phyloP scores from a whole-genome alignment of 768 basidiomycete species.

The Russula brevipes region DNA sequence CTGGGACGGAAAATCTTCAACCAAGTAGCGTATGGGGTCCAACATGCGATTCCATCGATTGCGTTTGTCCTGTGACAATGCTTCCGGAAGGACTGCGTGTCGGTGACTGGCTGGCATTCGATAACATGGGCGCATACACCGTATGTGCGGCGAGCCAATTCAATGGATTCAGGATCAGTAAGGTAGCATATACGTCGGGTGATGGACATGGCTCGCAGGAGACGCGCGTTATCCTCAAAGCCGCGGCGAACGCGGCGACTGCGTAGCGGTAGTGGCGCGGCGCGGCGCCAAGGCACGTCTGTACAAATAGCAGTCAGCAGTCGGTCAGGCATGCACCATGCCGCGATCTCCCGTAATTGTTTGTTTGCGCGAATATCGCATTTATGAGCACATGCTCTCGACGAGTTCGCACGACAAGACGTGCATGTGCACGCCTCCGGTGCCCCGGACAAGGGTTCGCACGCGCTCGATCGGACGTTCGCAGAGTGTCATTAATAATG shows the following conservation, averaged over 20 bases:
- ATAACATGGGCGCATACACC: conserved; percentile 99
- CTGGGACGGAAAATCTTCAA: conserved; percentile 40
- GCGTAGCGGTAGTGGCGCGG: conserved; percentile 13
- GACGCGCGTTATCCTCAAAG: conserved; percentile 47
- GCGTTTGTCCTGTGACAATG: conserved; percentile 61
- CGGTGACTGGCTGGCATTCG: conserved; percentile 98
- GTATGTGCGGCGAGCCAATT: conserved; percentile 94
- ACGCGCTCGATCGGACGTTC: conserved; percentile 20
- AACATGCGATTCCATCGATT: conserved; percentile 97
- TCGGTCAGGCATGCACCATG: conserved; percentile 1
- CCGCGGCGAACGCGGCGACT: conserved; percentile 37
- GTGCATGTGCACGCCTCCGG: conserved; percentile 6
- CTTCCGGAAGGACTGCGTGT: conserved; percentile 71
- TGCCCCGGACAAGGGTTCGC: conserved; percentile 9
- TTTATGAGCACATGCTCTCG: conserved; percentile 19
- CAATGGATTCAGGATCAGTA: conserved; percentile 83
- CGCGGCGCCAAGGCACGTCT: conserved; percentile 7
- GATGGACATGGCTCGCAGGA: conserved; percentile 44
- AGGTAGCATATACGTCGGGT: conserved; percentile 74
- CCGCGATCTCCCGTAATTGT: conserved; percentile 22
- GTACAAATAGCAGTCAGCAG: conserved; percentile 3
- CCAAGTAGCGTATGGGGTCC: conserved; percentile 91
- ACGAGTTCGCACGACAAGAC: conserved; percentile 9
- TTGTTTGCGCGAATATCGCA: conserved; percentile 1
- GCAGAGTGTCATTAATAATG: neutral